Evolutionary conservation across 192 early-diverging fungal genomes (phyloP).

Genomic region (Lunasporangiospora selenospora): DNA sequence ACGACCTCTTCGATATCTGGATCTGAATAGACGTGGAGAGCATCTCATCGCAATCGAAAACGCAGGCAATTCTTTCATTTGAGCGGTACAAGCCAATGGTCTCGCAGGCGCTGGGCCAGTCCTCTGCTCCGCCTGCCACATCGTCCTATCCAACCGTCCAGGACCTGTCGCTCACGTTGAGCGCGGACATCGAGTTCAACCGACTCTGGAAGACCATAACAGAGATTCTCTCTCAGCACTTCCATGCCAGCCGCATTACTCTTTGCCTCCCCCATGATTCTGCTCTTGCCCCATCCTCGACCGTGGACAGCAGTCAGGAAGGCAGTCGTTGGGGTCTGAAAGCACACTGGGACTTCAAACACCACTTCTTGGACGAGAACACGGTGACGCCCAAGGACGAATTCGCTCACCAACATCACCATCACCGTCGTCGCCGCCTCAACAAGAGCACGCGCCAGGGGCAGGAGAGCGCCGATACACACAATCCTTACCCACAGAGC

Average conservation of each 20-base stretch:
- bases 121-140: too few relatives aligned
- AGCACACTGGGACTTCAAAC: slow-evolving; percentile 34
- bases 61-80: too few relatives aligned
- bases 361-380: slow-evolving; percentile 40
- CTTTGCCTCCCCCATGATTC: slow-evolving; percentile 35
- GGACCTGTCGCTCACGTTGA: slow-evolving; percentile 36
- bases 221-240: slow-evolving; percentile 40
- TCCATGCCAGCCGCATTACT: slow-evolving; percentile 38
- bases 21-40: too few relatives aligned
- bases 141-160: slow-evolving; percentile 25
- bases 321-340: slow-evolving; percentile 28
- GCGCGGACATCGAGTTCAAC: slow-evolving; percentile 40
- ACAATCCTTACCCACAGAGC: too few relatives aligned
- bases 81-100: too few relatives aligned
- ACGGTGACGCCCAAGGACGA: slow-evolving; percentile 45
- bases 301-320: slow-evolving; percentile 20
- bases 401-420: slow-evolving; percentile 37
- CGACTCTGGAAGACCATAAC: slow-evolving; percentile 37
- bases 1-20: too few relatives aligned
- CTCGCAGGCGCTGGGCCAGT: too few relatives aligned
- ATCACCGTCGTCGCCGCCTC: slow-evolving; percentile 33
- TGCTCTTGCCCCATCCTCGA: slow-evolving; percentile 12
- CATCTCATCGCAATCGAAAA: too few relatives aligned
- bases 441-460: slow-evolving; percentile 20
- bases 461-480: slow-evolving; percentile 5